These are phyloP conservation scores for Zygosaccharomyces pseudobailii DNA, from an alignment of 1,139 yeast genomes.

Conservation along the genomic window DNA sequence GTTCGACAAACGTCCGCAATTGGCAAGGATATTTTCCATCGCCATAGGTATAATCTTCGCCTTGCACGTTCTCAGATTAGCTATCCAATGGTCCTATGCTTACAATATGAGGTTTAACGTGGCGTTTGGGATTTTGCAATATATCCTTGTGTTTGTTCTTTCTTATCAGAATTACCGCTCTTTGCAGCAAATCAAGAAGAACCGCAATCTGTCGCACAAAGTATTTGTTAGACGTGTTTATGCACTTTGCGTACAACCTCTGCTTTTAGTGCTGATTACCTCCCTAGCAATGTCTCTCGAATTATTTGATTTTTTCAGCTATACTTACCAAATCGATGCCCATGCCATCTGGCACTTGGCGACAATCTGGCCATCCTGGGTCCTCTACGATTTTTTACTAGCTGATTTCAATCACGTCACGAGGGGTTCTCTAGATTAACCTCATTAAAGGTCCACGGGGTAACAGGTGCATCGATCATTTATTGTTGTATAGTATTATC, in stretches of 20 bases:
- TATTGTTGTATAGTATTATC: not conserved
- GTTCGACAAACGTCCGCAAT: conserved; percentile 43
- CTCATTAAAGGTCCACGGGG: not conserved
- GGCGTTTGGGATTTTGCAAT: conserved; percentile 69
- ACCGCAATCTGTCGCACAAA: conserved; percentile 9
- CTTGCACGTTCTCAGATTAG: conserved; percentile 62
- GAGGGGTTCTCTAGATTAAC: conserved; percentile 7
- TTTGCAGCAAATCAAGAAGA: conserved; percentile 13
- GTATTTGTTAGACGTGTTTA: conserved; percentile 30
- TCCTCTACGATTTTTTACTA: conserved; percentile 36
- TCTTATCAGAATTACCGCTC: conserved; percentile 31
- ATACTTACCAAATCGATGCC: conserved; percentile 70
- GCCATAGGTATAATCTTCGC: conserved; percentile 46
- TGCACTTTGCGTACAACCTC: conserved; percentile 45
- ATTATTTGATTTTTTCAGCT: conserved; percentile 82
- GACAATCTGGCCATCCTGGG: conserved; percentile 57
- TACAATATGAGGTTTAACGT: conserved; percentile 94
- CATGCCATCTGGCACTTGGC: conserved; percentile 91
- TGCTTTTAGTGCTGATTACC: conserved; percentile 48
- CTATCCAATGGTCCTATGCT: conserved; percentile 80
- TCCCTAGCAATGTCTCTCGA: conserved; percentile 79
- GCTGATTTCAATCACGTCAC: conserved; percentile 26
- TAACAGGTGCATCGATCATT: not conserved
- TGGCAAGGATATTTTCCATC: conserved; percentile 36
- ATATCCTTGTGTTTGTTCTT: conserved; percentile 39